These are phyloP conservation scores for Colletotrichum costaricense DNA, from an alignment of 2,329 filamentous ascomycete species.

Conservation along the genomic window DNA sequence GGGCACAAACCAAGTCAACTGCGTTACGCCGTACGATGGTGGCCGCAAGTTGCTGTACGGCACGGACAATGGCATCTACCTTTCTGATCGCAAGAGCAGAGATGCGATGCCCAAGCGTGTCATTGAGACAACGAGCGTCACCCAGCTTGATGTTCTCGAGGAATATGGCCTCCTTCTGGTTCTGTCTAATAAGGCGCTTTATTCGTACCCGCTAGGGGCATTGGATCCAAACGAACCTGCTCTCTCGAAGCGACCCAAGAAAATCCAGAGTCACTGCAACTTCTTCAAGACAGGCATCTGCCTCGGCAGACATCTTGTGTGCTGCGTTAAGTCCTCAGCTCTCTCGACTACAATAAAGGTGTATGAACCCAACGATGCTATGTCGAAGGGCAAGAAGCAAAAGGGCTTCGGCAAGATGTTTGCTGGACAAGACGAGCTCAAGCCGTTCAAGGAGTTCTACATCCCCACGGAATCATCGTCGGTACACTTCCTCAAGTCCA, in stretches of 20 bases:
- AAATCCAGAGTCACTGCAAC: constrained; percentile 96
- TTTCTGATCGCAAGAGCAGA: constrained; percentile 90
- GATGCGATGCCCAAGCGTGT: constrained; percentile 85
- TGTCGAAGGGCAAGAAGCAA: constrained; percentile 94
- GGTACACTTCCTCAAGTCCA: constrained; percentile 96
- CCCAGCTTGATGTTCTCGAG: constrained; percentile 95
- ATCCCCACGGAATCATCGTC: constrained; percentile 98
- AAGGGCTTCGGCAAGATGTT: constrained; percentile 97
- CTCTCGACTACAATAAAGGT: constrained; percentile 98
- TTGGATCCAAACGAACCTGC: constrained; percentile 86
- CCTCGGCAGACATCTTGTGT: constrained; percentile 92
- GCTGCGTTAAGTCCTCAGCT: constrained; percentile 93
- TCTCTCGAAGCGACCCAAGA: constrained; percentile 87
- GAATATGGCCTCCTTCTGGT: constrained; percentile 94
- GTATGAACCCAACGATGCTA: constrained; percentile 96
- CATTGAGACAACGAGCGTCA: constrained; percentile 87
- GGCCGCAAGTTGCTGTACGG: constrained; percentile 94
- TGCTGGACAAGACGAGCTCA: constrained; percentile 93
- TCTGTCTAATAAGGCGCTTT: constrained; percentile 90
- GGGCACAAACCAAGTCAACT: constrained; percentile 86
- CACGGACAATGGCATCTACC: constrained; percentile 92
- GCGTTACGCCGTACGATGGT: constrained; percentile 93
- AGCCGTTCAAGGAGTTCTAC: constrained; percentile 99
- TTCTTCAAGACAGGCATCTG: constrained; percentile 99
- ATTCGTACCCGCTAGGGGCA: constrained; percentile 88